Conservation (phyloP, 2,329 filamentous ascomycete genomes). For the Periconia macrospinosa region DNA sequence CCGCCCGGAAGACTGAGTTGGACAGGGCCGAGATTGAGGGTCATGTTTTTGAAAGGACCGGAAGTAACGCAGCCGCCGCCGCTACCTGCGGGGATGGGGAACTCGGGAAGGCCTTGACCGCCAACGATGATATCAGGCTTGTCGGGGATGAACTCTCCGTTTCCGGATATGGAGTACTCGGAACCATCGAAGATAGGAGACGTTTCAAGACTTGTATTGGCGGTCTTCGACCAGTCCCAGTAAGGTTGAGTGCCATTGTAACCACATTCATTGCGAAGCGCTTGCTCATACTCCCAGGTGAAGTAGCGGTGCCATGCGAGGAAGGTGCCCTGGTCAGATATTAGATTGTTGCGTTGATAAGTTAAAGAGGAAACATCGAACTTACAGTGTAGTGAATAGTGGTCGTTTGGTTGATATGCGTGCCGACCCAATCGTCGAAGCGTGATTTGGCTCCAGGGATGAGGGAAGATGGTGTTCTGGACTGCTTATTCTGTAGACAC, state of each 20-base stretch:
- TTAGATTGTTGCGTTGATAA: not conserved
- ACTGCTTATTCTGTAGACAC: conserved; percentile 14
- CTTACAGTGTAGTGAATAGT: conserved; percentile 22
- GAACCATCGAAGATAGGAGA: conserved; percentile 57
- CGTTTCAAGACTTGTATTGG: conserved; percentile 8
- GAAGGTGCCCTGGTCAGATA: conserved; percentile 25
- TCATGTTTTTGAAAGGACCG: conserved; percentile 20
- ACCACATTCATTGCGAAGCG: conserved; percentile 41
- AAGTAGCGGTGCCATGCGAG: conserved; percentile 44
- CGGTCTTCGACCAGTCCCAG: conserved; percentile 21
- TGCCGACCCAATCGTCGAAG: conserved; percentile 19
- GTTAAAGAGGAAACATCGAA: not conserved
- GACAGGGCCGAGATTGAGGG: conserved; percentile 18
- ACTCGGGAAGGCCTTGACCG: conserved; percentile 11
- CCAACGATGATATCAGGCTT: conserved; percentile 38
- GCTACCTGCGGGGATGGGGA: conserved; percentile 41
- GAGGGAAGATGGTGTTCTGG: conserved; percentile 13
- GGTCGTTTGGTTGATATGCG: conserved; percentile 20
- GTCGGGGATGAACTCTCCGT: conserved; percentile 42
- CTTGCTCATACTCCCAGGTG: conserved; percentile 40
- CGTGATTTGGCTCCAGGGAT: conserved; percentile 17
- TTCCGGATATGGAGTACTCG: conserved; percentile 49
- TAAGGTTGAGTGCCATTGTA: conserved; percentile 40
- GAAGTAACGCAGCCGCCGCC: conserved; percentile 26
- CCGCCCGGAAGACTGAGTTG: conserved; percentile 7